Conservation (phyloP, 1,284 basidiomycete species). For the Sporisorium exsertum region DNA sequence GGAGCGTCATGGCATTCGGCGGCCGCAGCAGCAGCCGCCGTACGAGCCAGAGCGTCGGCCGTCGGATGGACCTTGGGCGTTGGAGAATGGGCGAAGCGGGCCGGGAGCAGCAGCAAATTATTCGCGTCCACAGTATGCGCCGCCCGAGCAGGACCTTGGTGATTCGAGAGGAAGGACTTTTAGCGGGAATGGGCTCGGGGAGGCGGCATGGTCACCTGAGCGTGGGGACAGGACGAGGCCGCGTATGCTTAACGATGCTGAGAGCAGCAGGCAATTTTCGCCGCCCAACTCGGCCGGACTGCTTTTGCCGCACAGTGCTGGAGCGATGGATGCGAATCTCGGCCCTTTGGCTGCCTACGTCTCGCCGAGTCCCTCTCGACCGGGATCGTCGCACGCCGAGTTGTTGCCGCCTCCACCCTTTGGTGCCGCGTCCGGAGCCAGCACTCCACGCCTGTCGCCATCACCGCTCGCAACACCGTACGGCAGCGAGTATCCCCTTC, state of each 20-base stretch:
- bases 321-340: constrained; percentile 7
- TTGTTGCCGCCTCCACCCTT: constrained; percentile 24
- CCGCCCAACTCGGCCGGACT: constrained; percentile 22
- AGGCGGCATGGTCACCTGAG: constrained; percentile 14
- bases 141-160: constrained; percentile 25
- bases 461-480: constrained; percentile 30
- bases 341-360: constrained; percentile 28
- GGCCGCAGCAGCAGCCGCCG: constrained; percentile 23
- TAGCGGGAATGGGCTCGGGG: constrained; percentile 7
- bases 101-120: background rate
- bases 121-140: constrained; percentile 6
- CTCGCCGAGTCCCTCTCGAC: constrained; percentile 33
- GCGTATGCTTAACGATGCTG: background rate
- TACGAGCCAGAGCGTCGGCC: constrained; percentile 18
- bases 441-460: constrained; percentile 24
- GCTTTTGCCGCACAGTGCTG: constrained; percentile 9
- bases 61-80: constrained; percentile 17
- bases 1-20: constrained; percentile 19
- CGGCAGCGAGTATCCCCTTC: constrained; percentile 18
- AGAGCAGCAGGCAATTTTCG: constrained; percentile 1
- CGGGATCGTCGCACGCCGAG: constrained; percentile 29
- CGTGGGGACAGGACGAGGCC: constrained; percentile 1
- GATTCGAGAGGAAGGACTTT: constrained; percentile 15
- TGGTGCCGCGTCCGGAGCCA: constrained; percentile 23
- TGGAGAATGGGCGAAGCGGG: background rate